Evolutionary conservation across 352 stramenopile species (phyloP).

Genomic region (Elongisporangium anandrum): DNA sequence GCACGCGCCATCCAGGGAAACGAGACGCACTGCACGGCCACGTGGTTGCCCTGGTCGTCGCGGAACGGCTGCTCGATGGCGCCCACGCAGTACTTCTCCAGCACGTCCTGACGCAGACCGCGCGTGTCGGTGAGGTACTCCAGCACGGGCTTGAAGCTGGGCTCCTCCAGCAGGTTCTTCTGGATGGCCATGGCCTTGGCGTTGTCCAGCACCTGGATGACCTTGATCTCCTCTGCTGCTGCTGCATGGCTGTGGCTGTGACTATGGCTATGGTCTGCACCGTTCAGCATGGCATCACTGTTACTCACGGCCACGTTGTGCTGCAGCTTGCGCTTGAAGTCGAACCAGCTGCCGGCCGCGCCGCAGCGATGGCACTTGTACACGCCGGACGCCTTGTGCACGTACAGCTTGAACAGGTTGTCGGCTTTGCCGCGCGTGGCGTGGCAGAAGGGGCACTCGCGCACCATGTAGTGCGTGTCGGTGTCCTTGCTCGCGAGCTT

Average conservation of each 20-base stretch:
- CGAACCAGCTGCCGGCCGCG: slow-evolving; percentile 81
- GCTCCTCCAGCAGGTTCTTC: slow-evolving; percentile 71
- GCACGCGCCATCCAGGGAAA: slow-evolving; percentile 95
- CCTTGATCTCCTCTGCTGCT: slow-evolving; percentile 34
- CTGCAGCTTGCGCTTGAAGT: slow-evolving; percentile 85
- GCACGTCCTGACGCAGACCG: slow-evolving; percentile 58
- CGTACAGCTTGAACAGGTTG: slow-evolving; percentile 92
- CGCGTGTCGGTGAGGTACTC: slow-evolving; percentile 70
- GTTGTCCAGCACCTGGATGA: slow-evolving; percentile 81
- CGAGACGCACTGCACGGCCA: slow-evolving; percentile 85
- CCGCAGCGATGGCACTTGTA: slow-evolving; percentile 91
- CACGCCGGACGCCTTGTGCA: slow-evolving; percentile 81
- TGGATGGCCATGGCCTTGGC: slow-evolving; percentile 81
- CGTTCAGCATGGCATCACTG: slow-evolving; percentile 28
- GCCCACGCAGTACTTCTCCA: slow-evolving; percentile 88
- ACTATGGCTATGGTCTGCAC: not conserved
- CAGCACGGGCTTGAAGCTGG: slow-evolving; percentile 55
- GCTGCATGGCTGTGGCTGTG: slow-evolving; percentile 4
- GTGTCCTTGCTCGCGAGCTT: slow-evolving; percentile 56
- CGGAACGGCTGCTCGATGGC: slow-evolving; percentile 87
- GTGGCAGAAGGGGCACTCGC: slow-evolving; percentile 87
- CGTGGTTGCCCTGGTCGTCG: slow-evolving; percentile 45
- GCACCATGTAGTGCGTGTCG: slow-evolving; percentile 74
- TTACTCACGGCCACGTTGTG: slow-evolving; percentile 47
- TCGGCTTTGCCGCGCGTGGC: slow-evolving; percentile 69